Conservation (phyloP, 139 green algal genomes). For the Closterium sp. region DNA sequence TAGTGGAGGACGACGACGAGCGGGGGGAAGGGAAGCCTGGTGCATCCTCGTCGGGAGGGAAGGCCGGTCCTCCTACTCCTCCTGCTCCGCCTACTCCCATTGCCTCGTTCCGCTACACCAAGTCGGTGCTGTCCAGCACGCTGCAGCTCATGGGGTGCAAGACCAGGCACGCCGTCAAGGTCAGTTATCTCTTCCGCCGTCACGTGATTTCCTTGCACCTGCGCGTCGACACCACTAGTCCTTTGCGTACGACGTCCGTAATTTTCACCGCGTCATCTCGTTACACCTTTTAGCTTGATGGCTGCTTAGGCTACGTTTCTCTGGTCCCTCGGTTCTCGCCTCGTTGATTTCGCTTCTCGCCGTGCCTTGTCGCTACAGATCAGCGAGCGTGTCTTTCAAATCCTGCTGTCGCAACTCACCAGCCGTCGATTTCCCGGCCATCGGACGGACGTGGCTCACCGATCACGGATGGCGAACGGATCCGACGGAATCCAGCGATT, state of each 20-base stretch:
- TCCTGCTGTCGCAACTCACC: conserved; percentile 47
- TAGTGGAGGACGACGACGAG: neutral
- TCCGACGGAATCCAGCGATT: conserved; percentile 43
- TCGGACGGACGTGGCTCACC: neutral
- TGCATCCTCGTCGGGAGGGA: neutral
- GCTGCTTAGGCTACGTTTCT: neutral
- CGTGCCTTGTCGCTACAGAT: conserved; percentile 47
- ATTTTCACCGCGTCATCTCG: neutral
- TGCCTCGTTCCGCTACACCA: conserved; percentile 62
- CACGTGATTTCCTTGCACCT: neutral
- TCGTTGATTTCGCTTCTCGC: conserved; percentile 48
- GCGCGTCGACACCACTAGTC: neutral
- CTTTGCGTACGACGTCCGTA: neutral
- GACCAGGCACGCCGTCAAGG: conserved; percentile 68
- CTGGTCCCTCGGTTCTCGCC: conserved; percentile 30
- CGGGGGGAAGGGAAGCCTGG: neutral
- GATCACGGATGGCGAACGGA: conserved; percentile 7
- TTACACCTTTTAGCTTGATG: neutral
- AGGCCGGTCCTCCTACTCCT: neutral
- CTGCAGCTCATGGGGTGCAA: conserved; percentile 80
- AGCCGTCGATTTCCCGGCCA: neutral
- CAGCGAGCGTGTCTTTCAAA: conserved; percentile 36
- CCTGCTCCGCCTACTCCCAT: neutral
- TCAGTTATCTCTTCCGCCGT: neutral
- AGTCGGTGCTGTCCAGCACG: conserved; percentile 61